These are phyloP conservation scores for Gentiana macrophylla DNA, from an alignment of 257 asterid genomes.

Conservation along the genomic window DNA sequence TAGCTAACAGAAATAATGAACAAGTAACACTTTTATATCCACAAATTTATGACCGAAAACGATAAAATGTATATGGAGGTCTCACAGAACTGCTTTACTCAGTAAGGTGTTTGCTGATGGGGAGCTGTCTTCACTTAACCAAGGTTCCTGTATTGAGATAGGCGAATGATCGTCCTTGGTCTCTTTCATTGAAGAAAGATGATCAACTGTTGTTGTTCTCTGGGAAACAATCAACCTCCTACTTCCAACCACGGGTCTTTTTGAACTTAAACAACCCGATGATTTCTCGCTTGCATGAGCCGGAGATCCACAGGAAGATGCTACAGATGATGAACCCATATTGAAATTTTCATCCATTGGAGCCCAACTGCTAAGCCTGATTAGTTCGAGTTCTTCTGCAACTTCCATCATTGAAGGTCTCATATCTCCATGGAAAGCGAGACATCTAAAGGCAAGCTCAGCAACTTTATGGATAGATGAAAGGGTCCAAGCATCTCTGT, in stretches of 20 bases:
- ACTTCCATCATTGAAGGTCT: slow-evolving; percentile 95
- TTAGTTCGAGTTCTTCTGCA: slow-evolving; percentile 88
- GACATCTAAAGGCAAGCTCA: slow-evolving; percentile 89
- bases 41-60: slow-evolving; percentile 8
- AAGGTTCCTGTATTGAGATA: slow-evolving; percentile 70
- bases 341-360: slow-evolving; percentile 46
- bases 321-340: slow-evolving; percentile 43
- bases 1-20: not conserved
- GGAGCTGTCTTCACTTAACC: slow-evolving; percentile 75
- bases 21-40: not conserved
- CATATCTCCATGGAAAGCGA: slow-evolving; percentile 80
- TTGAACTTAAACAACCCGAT: slow-evolving; percentile 19
- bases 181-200: slow-evolving; percentile 23
- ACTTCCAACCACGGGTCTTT: slow-evolving; percentile 38
- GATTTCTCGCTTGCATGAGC: slow-evolving; percentile 58
- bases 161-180: slow-evolving; percentile 43
- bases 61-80: not conserved
- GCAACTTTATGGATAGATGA: slow-evolving; percentile 73
- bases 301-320: slow-evolving; percentile 64
- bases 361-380: slow-evolving; percentile 67
- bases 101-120: slow-evolving; percentile 72
- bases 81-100: slow-evolving; percentile 29
- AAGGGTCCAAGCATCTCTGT: slow-evolving; percentile 90
- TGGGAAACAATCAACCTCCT: slow-evolving; percentile 35
- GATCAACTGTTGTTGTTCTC: slow-evolving; percentile 9